Evolutionary conservation across 495 filamentous ascomycete genomes (phyloP).

Genomic region (Margaritispora aquatica): DNA sequence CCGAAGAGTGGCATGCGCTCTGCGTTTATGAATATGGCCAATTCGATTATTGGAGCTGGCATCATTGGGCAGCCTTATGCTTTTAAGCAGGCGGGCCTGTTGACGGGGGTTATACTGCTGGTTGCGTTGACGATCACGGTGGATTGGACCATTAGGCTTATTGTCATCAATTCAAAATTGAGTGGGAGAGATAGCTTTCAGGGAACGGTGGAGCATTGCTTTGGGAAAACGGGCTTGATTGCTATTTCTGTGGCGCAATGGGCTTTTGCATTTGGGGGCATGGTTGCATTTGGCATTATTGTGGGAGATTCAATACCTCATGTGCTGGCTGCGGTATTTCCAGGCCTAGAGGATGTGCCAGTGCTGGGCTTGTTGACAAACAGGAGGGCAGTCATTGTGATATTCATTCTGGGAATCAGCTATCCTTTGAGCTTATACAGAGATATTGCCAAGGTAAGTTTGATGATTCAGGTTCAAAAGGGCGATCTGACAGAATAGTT

Average conservation of each 20-base stretch:
- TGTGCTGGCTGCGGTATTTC: conserved; percentile 77
- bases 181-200: conserved; percentile 91
- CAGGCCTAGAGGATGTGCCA: conserved; percentile 60
- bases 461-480: background rate
- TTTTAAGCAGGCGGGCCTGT: conserved; percentile 79
- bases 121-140: conserved; percentile 72
- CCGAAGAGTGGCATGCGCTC: conserved; percentile 42
- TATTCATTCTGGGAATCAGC: conserved; percentile 81
- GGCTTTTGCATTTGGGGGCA: conserved; percentile 97
- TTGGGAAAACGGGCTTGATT: conserved; percentile 78
- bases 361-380: conserved; percentile 78
- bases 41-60: conserved; percentile 94
- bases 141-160: conserved; percentile 96
- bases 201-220: conserved; percentile 90
- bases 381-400: conserved; percentile 72
- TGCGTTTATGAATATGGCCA: conserved; percentile 98
- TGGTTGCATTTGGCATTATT: conserved; percentile 97
- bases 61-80: conserved; percentile 98
- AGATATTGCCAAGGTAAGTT: conserved; percentile 87
- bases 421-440: conserved; percentile 89
- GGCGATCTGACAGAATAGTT: conserved; percentile 49
- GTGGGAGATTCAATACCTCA: conserved; percentile 93
- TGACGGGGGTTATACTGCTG: conserved; percentile 72
- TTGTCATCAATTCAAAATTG: conserved; percentile 92
- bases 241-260: conserved; percentile 91